Evolutionary conservation across 805 yeast genomes (phyloP).

Genomic region (Myxozyma neotropica): DNA sequence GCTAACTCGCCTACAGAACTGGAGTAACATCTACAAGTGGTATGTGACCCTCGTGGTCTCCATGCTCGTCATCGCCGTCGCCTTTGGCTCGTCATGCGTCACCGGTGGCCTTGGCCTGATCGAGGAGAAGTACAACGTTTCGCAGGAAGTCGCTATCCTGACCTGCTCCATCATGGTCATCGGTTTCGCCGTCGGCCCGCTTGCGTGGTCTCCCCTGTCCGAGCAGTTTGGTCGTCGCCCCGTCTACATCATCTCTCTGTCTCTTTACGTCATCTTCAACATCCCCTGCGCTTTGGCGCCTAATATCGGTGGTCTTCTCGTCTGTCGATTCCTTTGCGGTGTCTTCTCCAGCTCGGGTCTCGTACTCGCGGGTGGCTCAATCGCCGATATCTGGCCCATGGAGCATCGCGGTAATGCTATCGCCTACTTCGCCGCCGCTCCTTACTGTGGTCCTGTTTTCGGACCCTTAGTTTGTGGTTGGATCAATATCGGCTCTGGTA

Average conservation of each 20-base stretch:
- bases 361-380: constrained; percentile 85
- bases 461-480: constrained; percentile 91
- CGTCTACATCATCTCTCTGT: constrained; percentile 75
- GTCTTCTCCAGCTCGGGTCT: constrained; percentile 82
- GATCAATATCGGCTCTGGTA: constrained; percentile 67
- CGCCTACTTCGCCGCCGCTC: constrained; percentile 88
- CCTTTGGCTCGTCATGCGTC: constrained; percentile 89
- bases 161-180: constrained; percentile 85
- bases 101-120: constrained; percentile 81
- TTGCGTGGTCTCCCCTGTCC: constrained; percentile 85
- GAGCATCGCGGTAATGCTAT: constrained; percentile 85
- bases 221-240: constrained; percentile 86
- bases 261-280: constrained; percentile 74
- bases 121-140: constrained; percentile 65
- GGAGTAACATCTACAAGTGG: constrained; percentile 31
- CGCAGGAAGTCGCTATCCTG: constrained; percentile 75
- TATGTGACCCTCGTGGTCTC: constrained; percentile 69
- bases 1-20: constrained; percentile 14
- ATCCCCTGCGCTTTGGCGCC: constrained; percentile 85
- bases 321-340: constrained; percentile 84
- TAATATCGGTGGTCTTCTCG: constrained; percentile 77
- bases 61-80: constrained; percentile 79
- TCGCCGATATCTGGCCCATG: constrained; percentile 84
- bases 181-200: constrained; percentile 86
- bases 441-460: constrained; percentile 88